Evolutionary conservation across 2,329 filamentous ascomycete genomes (phyloP), one percentile per base, ranked within the genome.

Genomic region (Ophiostoma ips): DNA sequence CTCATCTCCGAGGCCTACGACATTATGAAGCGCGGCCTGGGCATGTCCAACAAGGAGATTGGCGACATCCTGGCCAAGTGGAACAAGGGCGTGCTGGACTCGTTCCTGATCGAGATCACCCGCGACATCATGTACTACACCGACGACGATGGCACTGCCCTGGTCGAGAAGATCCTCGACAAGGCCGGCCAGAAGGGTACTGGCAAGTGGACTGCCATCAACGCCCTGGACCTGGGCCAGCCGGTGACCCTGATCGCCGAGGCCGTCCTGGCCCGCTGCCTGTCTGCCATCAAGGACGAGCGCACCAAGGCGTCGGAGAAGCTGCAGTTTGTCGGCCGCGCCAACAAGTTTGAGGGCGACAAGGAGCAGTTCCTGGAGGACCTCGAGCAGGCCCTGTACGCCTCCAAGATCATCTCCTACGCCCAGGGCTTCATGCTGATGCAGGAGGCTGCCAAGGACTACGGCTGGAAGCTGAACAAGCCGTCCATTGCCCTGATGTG

Each of bases 361-460:
- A 88, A 85, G 78, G 75, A 87, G 68, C 79, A 88, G 68, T 94
- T 96, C 80, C 81, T 98, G 60, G 86, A 87, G 60, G 89, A 98
- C 70, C 86, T 98, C 48, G 92, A 98, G 78, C 92, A 98, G 77
- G 92, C 90, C 59, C 81, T 98, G 55, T 98, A 98, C 67, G 92
- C 92, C 59, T 96, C 90, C 64, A 98, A 98, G 85, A 98, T 98
- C 67, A 95, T 98, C 71, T 98, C 92, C 18, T 98, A 98, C 68
- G 88, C 92, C 58, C 92, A 98, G 75, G 92, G 92, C 67, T 98
- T 98, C 81, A 96, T 96, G 90, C 80, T 98, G 65, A 96, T 98
- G 80, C 90, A 96, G 75, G 84, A 94, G 73, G 90, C 92, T 61
- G 92, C 90, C 70, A 88, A 84, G 71, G 87, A 96, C 70, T 98